A percentile compares a stretch with the other conserved stretches of the same genome.
Evolutionary conservation across 805 yeast genomes (phyloP).

Genomic region (Kregervanrija fluxuum): DNA sequence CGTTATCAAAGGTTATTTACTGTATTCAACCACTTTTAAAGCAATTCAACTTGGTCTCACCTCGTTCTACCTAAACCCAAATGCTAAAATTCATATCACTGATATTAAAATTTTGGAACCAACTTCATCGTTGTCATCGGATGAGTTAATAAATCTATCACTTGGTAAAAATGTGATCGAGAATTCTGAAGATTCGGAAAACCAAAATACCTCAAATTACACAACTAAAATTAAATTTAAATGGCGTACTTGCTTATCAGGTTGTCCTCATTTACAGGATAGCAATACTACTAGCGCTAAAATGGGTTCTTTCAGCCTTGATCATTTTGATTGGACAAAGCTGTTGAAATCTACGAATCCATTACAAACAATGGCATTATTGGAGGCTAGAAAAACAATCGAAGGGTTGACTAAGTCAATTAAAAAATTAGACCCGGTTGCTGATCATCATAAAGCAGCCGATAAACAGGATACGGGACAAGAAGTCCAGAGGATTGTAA

Average conservation of each 20-base stretch:
- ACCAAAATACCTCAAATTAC: constrained; percentile 25
- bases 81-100: constrained; percentile 46
- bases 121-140: constrained; percentile 15
- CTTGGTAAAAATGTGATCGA: constrained; percentile 18
- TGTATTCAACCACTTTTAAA: constrained; percentile 51
- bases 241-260: constrained; percentile 51
- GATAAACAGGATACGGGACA: neutral
- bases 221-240: constrained; percentile 46
- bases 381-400: constrained; percentile 9
- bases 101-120: constrained; percentile 30
- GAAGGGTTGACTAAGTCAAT: constrained; percentile 6
- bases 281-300: constrained; percentile 19
- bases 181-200: neutral
- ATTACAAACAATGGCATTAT: constrained; percentile 5
- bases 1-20: constrained; percentile 43
- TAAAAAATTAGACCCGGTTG: constrained; percentile 4
- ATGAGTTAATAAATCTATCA: constrained; percentile 23
- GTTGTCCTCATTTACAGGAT: constrained; percentile 39
- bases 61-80: constrained; percentile 48
- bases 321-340: constrained; percentile 14
- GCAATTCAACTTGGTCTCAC: constrained; percentile 48
- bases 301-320: constrained; percentile 20
- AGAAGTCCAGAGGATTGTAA: constrained; percentile 30
- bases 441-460: neutral
- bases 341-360: constrained; percentile 12